Conservation (phyloP, 2,329 filamentous ascomycete species). For the Apiospora arundinis region DNA sequence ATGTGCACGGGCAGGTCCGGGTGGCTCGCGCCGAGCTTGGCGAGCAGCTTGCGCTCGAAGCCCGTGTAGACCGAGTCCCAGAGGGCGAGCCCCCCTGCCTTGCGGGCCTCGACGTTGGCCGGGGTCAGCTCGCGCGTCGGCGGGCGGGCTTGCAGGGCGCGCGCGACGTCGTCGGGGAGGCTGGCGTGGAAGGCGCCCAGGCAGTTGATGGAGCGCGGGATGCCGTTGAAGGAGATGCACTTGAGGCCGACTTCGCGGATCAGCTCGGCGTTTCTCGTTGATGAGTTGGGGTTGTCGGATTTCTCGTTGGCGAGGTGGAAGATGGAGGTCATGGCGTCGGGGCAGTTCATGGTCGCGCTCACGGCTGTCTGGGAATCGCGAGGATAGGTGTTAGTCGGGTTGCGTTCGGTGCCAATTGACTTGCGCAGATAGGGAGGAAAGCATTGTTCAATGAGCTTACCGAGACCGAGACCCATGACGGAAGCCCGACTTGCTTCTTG, state of each 20-base stretch:
- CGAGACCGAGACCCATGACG: conserved; percentile 43
- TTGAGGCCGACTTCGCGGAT: conserved; percentile 79
- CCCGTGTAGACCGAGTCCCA: conserved; percentile 82
- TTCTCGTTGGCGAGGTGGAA: conserved; percentile 56
- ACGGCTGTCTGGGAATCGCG: conserved; percentile 67
- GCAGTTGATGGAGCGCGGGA: conserved; percentile 84
- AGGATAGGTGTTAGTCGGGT: not conserved
- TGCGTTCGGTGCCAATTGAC: not conserved
- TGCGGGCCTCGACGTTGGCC: conserved; percentile 60
- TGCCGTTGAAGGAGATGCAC: conserved; percentile 81
- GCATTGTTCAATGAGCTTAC: conserved; percentile 31
- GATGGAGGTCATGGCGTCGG: conserved; percentile 72
- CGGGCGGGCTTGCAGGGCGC: conserved; percentile 58
- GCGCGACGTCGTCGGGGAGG: conserved; percentile 63
- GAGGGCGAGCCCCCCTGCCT: conserved; percentile 65
- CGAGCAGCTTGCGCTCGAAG: conserved; percentile 73
- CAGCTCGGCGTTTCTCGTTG: conserved; percentile 66
- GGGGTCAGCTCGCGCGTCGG: conserved; percentile 61
- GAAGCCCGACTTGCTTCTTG: conserved; percentile 51
- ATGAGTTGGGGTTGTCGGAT: conserved; percentile 27
- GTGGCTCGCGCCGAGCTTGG: conserved; percentile 76
- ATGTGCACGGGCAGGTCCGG: conserved; percentile 85
- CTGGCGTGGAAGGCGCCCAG: conserved; percentile 72
- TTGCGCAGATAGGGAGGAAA: not conserved
- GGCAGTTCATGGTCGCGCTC: conserved; percentile 87